A percentile compares a stretch with the other conserved stretches of the same genome.
Evolutionary conservation across 257 asterid genomes (phyloP).

Genomic region (Solanum ossicruentum): DNA sequence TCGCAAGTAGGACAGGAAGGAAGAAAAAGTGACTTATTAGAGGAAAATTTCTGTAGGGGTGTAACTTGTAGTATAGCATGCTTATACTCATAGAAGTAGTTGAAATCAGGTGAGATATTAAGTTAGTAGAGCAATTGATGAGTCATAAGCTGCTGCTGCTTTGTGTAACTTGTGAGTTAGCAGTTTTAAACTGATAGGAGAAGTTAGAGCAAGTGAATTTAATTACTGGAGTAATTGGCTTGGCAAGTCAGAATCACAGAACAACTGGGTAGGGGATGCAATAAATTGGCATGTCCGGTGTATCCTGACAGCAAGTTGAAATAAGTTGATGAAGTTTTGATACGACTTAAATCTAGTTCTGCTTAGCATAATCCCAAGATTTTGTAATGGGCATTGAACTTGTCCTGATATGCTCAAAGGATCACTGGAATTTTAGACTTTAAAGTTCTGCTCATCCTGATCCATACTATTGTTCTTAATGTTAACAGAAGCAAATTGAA

Average conservation of each 20-base stretch:
- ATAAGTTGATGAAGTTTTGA: not conserved
- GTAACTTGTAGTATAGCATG: not conserved
- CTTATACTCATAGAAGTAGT: not conserved
- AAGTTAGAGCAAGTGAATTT: not conserved
- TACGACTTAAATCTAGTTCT: not conserved
- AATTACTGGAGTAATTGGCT: not conserved
- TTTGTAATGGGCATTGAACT: not conserved
- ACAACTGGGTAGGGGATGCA: not conserved
- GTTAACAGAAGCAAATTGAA: constrained; percentile 65
- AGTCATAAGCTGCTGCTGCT: not conserved
- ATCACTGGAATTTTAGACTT: not conserved
- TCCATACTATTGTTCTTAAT: not conserved
- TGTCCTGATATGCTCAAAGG: not conserved
- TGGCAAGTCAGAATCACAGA: not conserved
- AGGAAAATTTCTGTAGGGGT: not conserved
- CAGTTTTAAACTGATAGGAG: not conserved
- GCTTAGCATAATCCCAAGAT: not conserved
- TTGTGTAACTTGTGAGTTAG: not conserved
- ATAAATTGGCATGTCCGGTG: not conserved
- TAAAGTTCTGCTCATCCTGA: not conserved
- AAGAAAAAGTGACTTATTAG: not conserved
- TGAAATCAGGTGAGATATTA: not conserved
- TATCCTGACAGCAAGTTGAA: not conserved
- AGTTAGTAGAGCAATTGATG: not conserved
- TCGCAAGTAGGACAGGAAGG: not conserved